These are phyloP conservation scores for Byssochlamys sp. DNA, from an alignment of 2,329 filamentous ascomycete species.

Conservation along the genomic window DNA sequence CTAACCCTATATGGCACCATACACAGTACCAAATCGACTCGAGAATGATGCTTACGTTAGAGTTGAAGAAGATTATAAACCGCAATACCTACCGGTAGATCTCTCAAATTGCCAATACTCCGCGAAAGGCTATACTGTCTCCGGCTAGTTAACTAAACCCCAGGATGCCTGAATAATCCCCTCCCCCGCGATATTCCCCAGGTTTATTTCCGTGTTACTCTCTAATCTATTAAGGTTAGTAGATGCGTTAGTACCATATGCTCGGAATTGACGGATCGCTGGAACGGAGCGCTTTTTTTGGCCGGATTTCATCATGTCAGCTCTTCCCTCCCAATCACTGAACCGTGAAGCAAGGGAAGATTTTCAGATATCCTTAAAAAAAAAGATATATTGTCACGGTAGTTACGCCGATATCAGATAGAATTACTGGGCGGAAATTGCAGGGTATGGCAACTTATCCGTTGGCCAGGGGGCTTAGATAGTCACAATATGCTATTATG, in stretches of 20 bases:
- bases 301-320: neutral
- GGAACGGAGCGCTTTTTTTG: neutral
- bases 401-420: no score
- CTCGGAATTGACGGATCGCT: neutral
- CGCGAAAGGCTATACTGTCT: neutral
- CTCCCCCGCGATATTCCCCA: neutral
- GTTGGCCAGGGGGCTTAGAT: no score
- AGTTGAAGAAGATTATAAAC: no score
- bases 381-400: no score
- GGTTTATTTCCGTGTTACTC: neutral
- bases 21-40: neutral
- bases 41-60: no score
- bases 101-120: neutral
- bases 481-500: no score
- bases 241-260: neutral
- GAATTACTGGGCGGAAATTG: no score
- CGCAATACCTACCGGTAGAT: no score
- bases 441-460: no score
- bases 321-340: neutral
- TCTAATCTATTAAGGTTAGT: neutral
- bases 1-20: neutral
- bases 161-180: neutral
- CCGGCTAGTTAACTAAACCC: neutral
- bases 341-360: neutral
- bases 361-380: no score